phyloP scores from a whole-genome alignment of 1,284 basidiomycete species.

The Exsudoporus floridanus region DNA sequence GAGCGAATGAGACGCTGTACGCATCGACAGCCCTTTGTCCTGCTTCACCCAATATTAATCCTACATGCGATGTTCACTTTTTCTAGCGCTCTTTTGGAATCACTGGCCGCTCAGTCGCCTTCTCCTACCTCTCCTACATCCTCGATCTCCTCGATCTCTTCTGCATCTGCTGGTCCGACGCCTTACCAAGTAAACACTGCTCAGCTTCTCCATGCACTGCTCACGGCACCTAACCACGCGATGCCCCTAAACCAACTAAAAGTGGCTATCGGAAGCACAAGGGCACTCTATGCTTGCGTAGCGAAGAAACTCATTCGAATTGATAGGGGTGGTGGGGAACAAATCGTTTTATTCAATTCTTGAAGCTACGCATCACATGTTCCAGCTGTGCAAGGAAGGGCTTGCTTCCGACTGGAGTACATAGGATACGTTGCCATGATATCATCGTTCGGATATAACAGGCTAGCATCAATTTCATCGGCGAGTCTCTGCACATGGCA shows the following conservation, averaged over 20 bases:
- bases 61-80: slow-evolving; percentile 22
- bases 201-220: slow-evolving; percentile 56
- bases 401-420: background rate
- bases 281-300: slow-evolving; percentile 64
- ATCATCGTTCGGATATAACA: too few species aligned
- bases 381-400: background rate
- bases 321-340: slow-evolving; percentile 68
- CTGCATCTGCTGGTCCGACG: slow-evolving; percentile 39
- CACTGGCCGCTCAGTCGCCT: slow-evolving; percentile 44
- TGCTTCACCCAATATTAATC: background rate
- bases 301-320: slow-evolving; percentile 74
- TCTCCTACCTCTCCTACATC: slow-evolving; percentile 39
- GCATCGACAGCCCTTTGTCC: slow-evolving; percentile 21
- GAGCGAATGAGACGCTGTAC: slow-evolving; percentile 66
- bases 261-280: slow-evolving; percentile 53
- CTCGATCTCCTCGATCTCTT: slow-evolving; percentile 41
- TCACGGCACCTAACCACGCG: slow-evolving; percentile 50
- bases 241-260: slow-evolving; percentile 65
- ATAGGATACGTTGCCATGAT: background rate
- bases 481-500: background rate
- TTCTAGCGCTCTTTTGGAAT: slow-evolving; percentile 54
- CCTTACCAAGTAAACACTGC: slow-evolving; percentile 70
- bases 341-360: slow-evolving; percentile 65
- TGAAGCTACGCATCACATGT: slow-evolving; percentile 23
- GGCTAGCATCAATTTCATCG: too few species aligned